Evolutionary conservation across 208 protist genomes (phyloP), one percentile per base, ranked within the genome.

Genomic region (Leishmania tarentolae): DNA sequence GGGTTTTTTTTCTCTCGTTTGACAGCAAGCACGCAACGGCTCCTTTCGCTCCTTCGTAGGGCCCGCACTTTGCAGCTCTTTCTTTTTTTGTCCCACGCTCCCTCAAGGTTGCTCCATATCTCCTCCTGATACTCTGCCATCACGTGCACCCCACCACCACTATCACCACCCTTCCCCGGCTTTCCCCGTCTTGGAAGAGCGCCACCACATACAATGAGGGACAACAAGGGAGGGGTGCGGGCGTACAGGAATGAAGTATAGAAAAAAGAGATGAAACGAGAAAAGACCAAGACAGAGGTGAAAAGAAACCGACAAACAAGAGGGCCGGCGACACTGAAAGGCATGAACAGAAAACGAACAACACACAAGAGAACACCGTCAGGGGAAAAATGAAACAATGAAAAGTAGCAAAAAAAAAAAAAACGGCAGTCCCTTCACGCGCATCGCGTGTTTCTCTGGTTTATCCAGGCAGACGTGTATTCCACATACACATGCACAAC

Each of bases 361-460:
- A 28, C 53, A 24, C 19, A 11, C 19, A n/a, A 50, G n/a, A 35
- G 37, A 47, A 21, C 44, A 71, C 40, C 31, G 42, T 71, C 40
- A 47, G 46, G 21, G 44, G 70, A 57, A 40, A 59, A 17, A 35
- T 1, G 28, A 24, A n/a, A 75, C 44, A 21, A 37, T 28, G n/a
- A 35, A 46, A 70, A 65, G 61, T 2, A 76, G 72, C 77, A 87
- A 46, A 78, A 42, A 83, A 79, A 50, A 75, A 66, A 79, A 82
- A 80, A 80, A 19, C 24, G 63, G 56, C 73, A 82, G 75, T 37
- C 57, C 75, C 15, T 50, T 46, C 63, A 74, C 47, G 13, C 35
- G 24, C 42, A 72, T 72, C 68, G 68, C 40, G 13, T 28, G 31
- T 52, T n/a, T 53, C 47, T 75, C 47, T 75, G 31, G 47, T 11